Conservation (phyloP, 225 moss, liverwort and hornwort genomes). For the Polytrichum formosum region DNA sequence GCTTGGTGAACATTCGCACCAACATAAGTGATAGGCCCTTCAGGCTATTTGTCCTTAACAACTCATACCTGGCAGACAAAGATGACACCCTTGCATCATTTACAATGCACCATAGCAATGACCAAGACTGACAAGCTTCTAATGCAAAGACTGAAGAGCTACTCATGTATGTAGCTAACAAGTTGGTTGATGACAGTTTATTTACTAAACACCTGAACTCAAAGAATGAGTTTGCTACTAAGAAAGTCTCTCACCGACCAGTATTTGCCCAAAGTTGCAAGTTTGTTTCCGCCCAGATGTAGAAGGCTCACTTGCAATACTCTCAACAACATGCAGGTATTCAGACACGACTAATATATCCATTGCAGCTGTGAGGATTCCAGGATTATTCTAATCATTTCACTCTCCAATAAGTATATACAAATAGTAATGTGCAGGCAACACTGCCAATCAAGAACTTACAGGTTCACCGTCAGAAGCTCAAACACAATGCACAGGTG, state of each 20-base stretch:
- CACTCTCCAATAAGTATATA: no score
- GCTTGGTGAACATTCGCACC: constrained; percentile 78
- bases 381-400: no score
- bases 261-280: no score
- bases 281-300: no score
- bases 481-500: constrained; percentile 64
- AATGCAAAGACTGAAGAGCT: not conserved
- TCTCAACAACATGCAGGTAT: no score
- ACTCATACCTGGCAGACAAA: constrained; percentile 58
- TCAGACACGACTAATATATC: no score
- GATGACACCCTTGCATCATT: not conserved
- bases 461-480: constrained; percentile 48
- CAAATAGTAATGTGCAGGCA: not conserved
- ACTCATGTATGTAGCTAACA: no score
- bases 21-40: constrained; percentile 84
- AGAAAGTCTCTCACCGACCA: no score
- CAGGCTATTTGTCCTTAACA: constrained; percentile 66
- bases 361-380: no score
- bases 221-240: no score
- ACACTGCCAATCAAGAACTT: constrained; percentile 18
- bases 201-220: not conserved
- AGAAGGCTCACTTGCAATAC: no score
- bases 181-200: not conserved
- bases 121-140: not conserved
- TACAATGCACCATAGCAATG: not conserved